Evolutionary conservation across 352 stramenopile species (phyloP), one percentile per base, ranked within the genome.

Genomic region (Pythium plurisporium): DNA sequence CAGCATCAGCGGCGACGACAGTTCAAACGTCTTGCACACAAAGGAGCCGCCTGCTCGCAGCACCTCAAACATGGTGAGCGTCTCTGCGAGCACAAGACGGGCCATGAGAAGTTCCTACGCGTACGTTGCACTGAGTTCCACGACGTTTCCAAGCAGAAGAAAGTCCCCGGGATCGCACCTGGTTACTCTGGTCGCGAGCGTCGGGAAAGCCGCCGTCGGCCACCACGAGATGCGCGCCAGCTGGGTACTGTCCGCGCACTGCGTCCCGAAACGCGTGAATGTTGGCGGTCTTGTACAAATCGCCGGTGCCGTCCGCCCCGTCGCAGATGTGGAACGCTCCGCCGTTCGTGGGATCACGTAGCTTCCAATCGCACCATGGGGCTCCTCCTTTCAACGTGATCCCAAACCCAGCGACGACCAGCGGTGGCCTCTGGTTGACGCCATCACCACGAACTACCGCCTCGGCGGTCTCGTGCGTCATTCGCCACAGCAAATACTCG

Each of bases 11-110:
- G 70, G 62, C 5, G 75, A 86, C 26, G 72, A 59, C 11, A 94
- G 33, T 37, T 94, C 83, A 46, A 94, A 94, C 17, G 83, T 88
- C 67, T 94, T 94, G 62, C 79, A 90, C 10, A 87, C 55, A 56
- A 94, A 91, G 43, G 75, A 73, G 10, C 83, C 83, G 27, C 66
- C 61, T 0, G 64, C 20, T 4, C 58, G 49, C 15, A 94, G 55
- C 1, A 90, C 64, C 8, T 25, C 29, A 29, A 87, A 75, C 83
- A 89, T 90, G 9, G 74, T 59, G 4, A 88, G 53, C 3, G 72
- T 49, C 44, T 94, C 79, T 1, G 81, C 82, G 25, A 86, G 30
- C 5, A 91, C 62, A 29, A 94, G 52, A 17, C 67, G 64, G 2
- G 70, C 76, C 81, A 94, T 86, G 46, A 87, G 46, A 5, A 63